Evolutionary conservation across 2,329 filamentous ascomycete genomes (phyloP).

Genomic region (Aspergillus glaucus): DNA sequence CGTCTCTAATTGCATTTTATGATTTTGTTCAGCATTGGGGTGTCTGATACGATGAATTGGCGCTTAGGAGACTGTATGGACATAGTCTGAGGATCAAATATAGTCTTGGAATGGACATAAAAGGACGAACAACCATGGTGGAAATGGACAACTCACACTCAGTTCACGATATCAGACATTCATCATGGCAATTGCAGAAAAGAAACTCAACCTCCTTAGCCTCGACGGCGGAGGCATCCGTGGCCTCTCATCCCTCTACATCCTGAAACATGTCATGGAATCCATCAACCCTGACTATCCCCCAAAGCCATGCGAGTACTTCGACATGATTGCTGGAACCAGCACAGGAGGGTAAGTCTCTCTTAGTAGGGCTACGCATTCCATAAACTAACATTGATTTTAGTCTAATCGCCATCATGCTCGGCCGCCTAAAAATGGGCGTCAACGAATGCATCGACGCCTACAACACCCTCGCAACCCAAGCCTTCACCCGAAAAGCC

Average conservation of each 20-base stretch:
- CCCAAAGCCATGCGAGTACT: conserved; percentile 32
- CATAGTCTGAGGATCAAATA: too few relatives aligned
- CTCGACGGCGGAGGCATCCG: conserved; percentile 38
- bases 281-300: conserved; percentile 20
- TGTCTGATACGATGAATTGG: background rate
- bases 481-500: conserved; percentile 31
- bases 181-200: background rate
- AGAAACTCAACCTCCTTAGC: conserved; percentile 7
- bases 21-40: background rate
- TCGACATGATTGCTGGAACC: conserved; percentile 38
- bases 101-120: too few relatives aligned
- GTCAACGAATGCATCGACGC: conserved; percentile 38
- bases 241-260: conserved; percentile 32
- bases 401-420: conserved; percentile 39
- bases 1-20: background rate
- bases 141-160: background rate
- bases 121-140: background rate
- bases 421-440: conserved; percentile 42
- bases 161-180: background rate
- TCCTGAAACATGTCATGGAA: conserved; percentile 31
- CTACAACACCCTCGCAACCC: conserved; percentile 34
- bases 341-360: conserved; percentile 30
- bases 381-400: background rate
- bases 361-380: background rate
- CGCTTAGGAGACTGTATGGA: background rate